phyloP scores from a whole-genome alignment of 2,329 filamentous ascomycete genomes.

The Alternaria sp. region DNA sequence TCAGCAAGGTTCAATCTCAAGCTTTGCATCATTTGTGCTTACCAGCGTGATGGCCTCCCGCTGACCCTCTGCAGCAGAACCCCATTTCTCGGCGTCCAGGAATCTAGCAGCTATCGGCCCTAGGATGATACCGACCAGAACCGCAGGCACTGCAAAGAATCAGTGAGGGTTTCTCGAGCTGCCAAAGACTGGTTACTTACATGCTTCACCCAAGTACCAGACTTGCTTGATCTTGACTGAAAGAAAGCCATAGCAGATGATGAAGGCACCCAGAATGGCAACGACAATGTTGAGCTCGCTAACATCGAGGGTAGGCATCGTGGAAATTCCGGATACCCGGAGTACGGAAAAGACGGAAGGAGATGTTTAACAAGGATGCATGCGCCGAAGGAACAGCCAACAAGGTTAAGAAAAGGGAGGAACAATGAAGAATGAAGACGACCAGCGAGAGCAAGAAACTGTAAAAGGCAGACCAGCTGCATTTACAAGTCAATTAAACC shows the following conservation, averaged over 20 bases:
- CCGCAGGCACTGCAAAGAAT: constrained; percentile 46
- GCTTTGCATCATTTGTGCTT: constrained; percentile 7
- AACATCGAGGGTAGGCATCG: constrained; percentile 59
- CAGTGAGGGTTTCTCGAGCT: not conserved
- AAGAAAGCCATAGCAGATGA: constrained; percentile 59
- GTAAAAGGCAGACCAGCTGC: constrained; percentile 15
- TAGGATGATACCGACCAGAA: constrained; percentile 62
- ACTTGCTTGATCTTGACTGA: constrained; percentile 62
- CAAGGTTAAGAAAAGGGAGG: not conserved
- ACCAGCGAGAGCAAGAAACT: not conserved
- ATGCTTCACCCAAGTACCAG: constrained; percentile 64
- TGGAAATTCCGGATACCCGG: not conserved
- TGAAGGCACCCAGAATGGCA: constrained; percentile 59
- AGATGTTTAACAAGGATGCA: not conserved
- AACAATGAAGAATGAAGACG: not conserved
- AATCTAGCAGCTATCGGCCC: constrained; percentile 65
- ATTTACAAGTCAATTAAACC: constrained; percentile 13
- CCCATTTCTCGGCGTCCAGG: constrained; percentile 56
- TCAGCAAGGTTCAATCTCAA: not conserved
- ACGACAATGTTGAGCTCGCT: constrained; percentile 64
- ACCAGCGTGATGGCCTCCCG: constrained; percentile 54
- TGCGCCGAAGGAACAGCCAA: constrained; percentile 1
- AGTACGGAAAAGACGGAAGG: not conserved
- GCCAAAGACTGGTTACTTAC: constrained; percentile 40
- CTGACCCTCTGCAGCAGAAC: constrained; percentile 43